These are phyloP conservation scores for Tuber melanosporum DNA, from an alignment of 495 filamentous ascomycete genomes.

Conservation along the genomic window DNA sequence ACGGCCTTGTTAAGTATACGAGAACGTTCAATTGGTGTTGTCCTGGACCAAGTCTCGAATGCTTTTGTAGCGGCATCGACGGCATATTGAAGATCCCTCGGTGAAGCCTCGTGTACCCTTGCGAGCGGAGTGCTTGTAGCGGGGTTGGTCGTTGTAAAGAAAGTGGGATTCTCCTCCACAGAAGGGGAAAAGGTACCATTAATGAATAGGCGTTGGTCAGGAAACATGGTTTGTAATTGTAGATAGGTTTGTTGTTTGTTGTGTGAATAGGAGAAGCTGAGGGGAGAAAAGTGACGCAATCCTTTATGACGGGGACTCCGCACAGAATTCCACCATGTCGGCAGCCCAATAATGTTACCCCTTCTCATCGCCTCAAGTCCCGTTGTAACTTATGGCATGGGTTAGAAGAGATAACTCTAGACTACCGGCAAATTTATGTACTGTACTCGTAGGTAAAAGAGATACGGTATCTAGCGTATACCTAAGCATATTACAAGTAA, in stretches of 20 bases:
- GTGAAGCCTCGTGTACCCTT: constrained; percentile 57
- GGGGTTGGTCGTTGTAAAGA: constrained; percentile 62
- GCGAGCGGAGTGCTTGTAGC: constrained; percentile 59
- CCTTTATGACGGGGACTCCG: not conserved
- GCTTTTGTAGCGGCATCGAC: constrained; percentile 56
- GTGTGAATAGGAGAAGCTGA: not conserved
- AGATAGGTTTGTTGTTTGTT: not conserved
- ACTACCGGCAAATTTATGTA: too few species aligned
- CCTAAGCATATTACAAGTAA: not conserved
- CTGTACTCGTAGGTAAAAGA: not conserved
- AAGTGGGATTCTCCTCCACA: not conserved
- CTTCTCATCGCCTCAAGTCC: not conserved
- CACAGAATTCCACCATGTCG: not conserved
- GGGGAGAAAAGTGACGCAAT: not conserved
- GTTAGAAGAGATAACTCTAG: not conserved
- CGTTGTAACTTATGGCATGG: not conserved
- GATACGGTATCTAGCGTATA: not conserved
- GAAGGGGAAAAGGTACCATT: not conserved
- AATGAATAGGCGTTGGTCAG: not conserved
- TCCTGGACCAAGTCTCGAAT: constrained; percentile 62
- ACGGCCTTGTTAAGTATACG: constrained; percentile 67
- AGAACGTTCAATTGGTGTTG: constrained; percentile 57
- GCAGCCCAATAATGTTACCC: not conserved
- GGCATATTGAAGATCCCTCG: constrained; percentile 59
- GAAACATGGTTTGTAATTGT: not conserved